phyloP scores from a whole-genome alignment of 164 flowering plant species.

The Dillenia suffruticosa region DNA sequence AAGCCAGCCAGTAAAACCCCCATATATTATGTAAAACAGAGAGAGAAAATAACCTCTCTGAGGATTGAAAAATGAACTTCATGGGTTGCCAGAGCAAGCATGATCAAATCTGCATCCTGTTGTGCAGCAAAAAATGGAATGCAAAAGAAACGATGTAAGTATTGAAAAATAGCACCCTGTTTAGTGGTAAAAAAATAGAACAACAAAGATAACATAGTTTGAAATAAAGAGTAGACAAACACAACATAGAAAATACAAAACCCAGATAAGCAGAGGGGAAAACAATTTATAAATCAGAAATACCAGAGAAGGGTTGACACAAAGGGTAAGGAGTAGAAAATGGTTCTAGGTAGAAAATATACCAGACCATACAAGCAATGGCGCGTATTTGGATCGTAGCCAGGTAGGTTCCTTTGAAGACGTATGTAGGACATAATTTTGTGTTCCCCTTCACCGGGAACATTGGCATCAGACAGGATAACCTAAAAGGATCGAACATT shows the following conservation, averaged over 20 bases:
- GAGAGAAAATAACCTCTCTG: conserved; percentile 57
- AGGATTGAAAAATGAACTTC: conserved; percentile 95
- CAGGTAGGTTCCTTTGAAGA: conserved; percentile 92
- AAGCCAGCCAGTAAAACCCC: background rate
- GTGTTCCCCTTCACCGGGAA: conserved; percentile 99
- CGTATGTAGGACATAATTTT: conserved; percentile 95
- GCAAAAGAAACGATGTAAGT: background rate
- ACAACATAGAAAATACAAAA: background rate
- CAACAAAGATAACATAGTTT: background rate
- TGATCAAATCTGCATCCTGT: conserved; percentile 97
- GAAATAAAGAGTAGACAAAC: background rate
- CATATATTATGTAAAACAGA: too few relatives aligned
- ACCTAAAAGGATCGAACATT: conserved; percentile 41
- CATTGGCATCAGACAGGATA: conserved; percentile 97
- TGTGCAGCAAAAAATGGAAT: background rate
- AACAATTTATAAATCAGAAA: background rate
- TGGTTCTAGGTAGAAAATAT: conserved; percentile 15
- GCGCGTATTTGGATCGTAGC: conserved; percentile 95
- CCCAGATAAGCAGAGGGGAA: background rate
- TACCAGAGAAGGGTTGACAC: background rate
- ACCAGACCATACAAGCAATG: conserved; percentile 99
- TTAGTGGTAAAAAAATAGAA: background rate
- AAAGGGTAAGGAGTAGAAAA: too few relatives aligned
- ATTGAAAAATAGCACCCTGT: background rate
- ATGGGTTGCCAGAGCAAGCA: conserved; percentile 95